Conservation (phyloP, 1,139 yeast species). For the Nakaseomyces uthaithaninus region DNA sequence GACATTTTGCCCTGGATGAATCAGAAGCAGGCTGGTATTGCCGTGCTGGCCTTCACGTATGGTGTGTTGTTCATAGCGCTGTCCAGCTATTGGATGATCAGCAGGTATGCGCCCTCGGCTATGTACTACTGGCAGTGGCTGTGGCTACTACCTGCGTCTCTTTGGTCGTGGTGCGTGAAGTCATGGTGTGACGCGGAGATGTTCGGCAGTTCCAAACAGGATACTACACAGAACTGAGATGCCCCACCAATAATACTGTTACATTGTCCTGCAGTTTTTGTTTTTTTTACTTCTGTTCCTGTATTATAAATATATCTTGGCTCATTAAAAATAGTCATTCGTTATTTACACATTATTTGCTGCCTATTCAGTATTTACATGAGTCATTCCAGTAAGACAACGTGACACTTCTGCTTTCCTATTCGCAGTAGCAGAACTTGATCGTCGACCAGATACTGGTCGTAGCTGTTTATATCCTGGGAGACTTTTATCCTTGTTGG, state of each 20-base stretch:
- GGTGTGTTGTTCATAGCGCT: conserved; percentile 1
- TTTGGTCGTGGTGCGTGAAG: conserved; percentile 27
- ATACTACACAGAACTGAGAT: too few relatives aligned
- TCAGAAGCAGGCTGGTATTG: conserved; percentile 7
- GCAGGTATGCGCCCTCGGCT: conserved; percentile 1
- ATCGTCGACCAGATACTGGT: conserved; percentile 49
- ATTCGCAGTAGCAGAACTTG: conserved; percentile 56
- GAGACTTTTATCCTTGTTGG: conserved; percentile 50
- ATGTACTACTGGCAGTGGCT: conserved; percentile 22
- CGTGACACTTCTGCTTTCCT: conserved; percentile 64
- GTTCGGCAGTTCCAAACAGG: conserved; percentile 23
- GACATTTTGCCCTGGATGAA: too few relatives aligned
- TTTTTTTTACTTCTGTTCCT: too few relatives aligned
- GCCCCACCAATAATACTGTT: too few relatives aligned
- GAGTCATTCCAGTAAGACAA: conserved; percentile 45
- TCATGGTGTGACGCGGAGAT: conserved; percentile 28
- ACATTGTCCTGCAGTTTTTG: too few relatives aligned
- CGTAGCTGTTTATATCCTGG: conserved; percentile 36
- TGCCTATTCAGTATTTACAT: conserved; percentile 10
- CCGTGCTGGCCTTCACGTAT: conserved; percentile 5
- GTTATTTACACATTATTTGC: too few relatives aligned
- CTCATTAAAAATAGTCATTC: too few relatives aligned
- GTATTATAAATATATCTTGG: too few relatives aligned
- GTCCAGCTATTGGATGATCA: conserved; percentile 2
- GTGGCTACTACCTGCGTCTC: conserved; percentile 19